phyloP scores from a whole-genome alignment of 1,284 basidiomycete species.

The Ganoderma sinense region DNA sequence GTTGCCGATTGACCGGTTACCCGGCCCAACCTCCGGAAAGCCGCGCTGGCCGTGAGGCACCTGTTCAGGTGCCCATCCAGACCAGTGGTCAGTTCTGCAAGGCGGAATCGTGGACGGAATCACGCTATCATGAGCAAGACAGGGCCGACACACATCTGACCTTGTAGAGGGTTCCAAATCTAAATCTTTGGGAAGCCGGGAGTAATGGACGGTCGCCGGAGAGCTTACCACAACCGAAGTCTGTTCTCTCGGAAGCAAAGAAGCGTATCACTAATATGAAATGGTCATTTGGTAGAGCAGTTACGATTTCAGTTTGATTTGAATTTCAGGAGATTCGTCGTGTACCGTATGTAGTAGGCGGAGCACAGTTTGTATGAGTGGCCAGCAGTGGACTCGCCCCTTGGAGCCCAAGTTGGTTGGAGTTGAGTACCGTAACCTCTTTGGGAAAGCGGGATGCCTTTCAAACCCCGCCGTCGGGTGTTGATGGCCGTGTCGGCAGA shows the following conservation, averaged over 20 bases:
- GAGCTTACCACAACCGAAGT: background rate
- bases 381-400: too few relatives aligned
- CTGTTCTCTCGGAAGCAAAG: background rate
- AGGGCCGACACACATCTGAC: background rate
- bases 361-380: too few relatives aligned
- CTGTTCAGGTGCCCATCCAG: background rate
- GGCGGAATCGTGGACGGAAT: background rate
- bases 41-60: background rate
- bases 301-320: background rate
- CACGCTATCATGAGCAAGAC: constrained; percentile 1
- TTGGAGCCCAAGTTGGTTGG: too few relatives aligned
- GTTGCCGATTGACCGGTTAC: background rate
- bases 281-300: too few relatives aligned
- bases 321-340: background rate
- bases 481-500: constrained; percentile 18
- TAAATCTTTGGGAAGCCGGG: background rate
- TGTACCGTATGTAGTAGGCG: too few relatives aligned
- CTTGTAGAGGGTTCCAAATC: background rate
- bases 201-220: background rate
- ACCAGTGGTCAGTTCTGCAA: background rate
- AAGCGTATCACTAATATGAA: background rate
- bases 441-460: background rate
- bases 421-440: background rate
- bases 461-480: constrained; percentile 9
- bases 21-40: background rate